phyloP scores from a whole-genome alignment of 805 yeast genomes.

The Wickerhamiella brachini region DNA sequence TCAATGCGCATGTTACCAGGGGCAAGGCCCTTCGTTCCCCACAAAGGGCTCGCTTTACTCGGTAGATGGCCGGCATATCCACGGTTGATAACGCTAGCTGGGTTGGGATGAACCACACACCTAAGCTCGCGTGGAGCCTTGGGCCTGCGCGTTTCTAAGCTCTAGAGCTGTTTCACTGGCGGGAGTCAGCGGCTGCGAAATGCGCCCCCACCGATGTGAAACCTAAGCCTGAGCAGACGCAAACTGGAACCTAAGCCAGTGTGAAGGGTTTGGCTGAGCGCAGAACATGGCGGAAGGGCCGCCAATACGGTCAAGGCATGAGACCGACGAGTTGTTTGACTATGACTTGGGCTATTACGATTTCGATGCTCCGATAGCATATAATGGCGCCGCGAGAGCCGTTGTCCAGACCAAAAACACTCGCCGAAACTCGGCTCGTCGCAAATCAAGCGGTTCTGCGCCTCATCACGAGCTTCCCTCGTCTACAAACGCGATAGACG shows the following conservation, averaged over 20 bases:
- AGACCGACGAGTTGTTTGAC: constrained; percentile 14
- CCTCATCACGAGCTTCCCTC: background rate
- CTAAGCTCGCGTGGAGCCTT: too few relatives aligned
- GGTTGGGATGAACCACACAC: background rate
- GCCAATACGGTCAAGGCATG: constrained; percentile 11
- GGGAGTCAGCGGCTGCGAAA: too few relatives aligned
- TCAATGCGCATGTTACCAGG: constrained; percentile 7
- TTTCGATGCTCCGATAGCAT: constrained; percentile 5
- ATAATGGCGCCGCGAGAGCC: background rate
- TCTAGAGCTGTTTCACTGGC: too few relatives aligned
- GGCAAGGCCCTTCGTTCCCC: background rate
- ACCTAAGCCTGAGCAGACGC: background rate
- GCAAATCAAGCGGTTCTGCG: background rate
- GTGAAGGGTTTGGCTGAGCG: background rate
- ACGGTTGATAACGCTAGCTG: background rate
- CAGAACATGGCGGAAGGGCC: background rate
- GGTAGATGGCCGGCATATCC: background rate
- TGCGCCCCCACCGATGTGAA: too few relatives aligned
- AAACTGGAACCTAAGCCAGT: background rate
- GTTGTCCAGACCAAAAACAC: background rate
- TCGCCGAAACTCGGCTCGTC: background rate
- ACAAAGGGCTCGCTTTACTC: background rate
- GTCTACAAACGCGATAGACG: background rate
- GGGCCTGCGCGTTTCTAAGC: too few relatives aligned
- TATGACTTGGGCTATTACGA: constrained; percentile 12